These are phyloP conservation scores for Mycena citricolor DNA, from an alignment of 1,284 basidiomycete species.

Conservation along the genomic window DNA sequence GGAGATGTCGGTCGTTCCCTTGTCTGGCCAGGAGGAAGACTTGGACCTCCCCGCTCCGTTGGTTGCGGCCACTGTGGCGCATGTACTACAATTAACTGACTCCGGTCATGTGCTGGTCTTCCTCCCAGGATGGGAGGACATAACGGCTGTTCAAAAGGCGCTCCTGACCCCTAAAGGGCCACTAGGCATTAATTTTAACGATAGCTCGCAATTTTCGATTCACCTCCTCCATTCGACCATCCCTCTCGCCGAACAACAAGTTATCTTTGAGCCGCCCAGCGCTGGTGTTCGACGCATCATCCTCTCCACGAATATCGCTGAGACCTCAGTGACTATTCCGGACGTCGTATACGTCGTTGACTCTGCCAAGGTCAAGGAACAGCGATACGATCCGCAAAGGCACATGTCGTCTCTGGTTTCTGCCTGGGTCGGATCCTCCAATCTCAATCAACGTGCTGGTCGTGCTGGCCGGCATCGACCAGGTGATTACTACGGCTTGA, in stretches of 20 bases:
- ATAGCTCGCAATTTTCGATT: slow-evolving; percentile 65
- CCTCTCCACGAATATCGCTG: slow-evolving; percentile 94
- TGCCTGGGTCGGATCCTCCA: slow-evolving; percentile 92
- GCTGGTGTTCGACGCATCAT: slow-evolving; percentile 84
- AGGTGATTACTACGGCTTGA: slow-evolving; percentile 90
- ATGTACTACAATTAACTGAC: slow-evolving; percentile 73
- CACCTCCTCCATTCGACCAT: slow-evolving; percentile 92
- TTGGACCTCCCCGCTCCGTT: slow-evolving; percentile 84
- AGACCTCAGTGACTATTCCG: slow-evolving; percentile 95
- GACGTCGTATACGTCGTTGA: slow-evolving; percentile 97
- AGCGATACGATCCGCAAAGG: slow-evolving; percentile 88
- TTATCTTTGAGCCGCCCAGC: slow-evolving; percentile 83
- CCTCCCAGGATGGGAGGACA: slow-evolving; percentile 92
- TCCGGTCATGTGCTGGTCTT: slow-evolving; percentile 94
- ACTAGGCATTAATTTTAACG: slow-evolving; percentile 62
- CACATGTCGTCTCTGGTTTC: slow-evolving; percentile 87
- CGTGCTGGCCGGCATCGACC: slow-evolving; percentile 91
- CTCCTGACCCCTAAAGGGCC: slow-evolving; percentile 57
- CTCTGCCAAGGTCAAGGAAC: slow-evolving; percentile 86
- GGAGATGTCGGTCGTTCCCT: slow-evolving; percentile 46
- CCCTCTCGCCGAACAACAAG: slow-evolving; percentile 87
- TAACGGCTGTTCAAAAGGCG: slow-evolving; percentile 73
- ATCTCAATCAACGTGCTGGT: slow-evolving; percentile 90
- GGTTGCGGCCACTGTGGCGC: slow-evolving; percentile 80
- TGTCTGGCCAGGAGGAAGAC: slow-evolving; percentile 51